Conservation (phyloP, 208 protist species). For the Acanthamoeba castellanii region DNA sequence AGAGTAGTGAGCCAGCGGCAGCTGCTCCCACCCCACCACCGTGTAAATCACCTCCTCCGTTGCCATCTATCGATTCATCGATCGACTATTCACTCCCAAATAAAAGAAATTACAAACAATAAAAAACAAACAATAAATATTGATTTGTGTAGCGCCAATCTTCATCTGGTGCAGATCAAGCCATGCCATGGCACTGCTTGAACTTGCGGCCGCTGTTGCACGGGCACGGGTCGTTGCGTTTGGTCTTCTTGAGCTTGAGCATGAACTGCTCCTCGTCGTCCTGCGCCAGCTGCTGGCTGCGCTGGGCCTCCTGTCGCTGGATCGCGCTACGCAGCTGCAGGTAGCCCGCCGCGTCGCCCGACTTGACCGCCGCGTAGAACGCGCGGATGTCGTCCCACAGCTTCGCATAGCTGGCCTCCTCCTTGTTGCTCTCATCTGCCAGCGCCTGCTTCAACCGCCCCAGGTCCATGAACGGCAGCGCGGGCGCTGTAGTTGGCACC, state of each 20-base stretch:
- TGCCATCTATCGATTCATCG: not conserved
- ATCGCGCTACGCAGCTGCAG: constrained; percentile 24
- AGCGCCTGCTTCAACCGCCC: not conserved
- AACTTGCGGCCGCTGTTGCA: constrained; percentile 81
- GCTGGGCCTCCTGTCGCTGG: constrained; percentile 7
- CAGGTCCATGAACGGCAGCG: constrained; percentile 68
- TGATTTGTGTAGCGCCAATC: no score
- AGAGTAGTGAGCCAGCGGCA: constrained; percentile 32
- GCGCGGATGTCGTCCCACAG: constrained; percentile 70
- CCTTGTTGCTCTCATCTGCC: constrained; percentile 55
- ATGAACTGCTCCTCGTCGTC: constrained; percentile 17
- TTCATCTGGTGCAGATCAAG: no score
- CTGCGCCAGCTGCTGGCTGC: constrained; percentile 3
- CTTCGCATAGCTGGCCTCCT: constrained; percentile 69
- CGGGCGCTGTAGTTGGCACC: not conserved
- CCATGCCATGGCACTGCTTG: constrained; percentile 75
- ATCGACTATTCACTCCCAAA: no score
- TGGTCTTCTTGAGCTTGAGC: constrained; percentile 53
- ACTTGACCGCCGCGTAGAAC: constrained; percentile 47
- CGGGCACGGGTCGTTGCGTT: constrained; percentile 80
- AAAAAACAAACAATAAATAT: no score
- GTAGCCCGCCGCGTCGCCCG: not conserved
- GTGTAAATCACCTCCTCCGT: constrained; percentile 55
- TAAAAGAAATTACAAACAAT: no score
- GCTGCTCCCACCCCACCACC: constrained; percentile 19